These are phyloP conservation scores for Saccharomyces mikatae DNA, from an alignment of 805 yeast genomes.

Conservation along the genomic window DNA sequence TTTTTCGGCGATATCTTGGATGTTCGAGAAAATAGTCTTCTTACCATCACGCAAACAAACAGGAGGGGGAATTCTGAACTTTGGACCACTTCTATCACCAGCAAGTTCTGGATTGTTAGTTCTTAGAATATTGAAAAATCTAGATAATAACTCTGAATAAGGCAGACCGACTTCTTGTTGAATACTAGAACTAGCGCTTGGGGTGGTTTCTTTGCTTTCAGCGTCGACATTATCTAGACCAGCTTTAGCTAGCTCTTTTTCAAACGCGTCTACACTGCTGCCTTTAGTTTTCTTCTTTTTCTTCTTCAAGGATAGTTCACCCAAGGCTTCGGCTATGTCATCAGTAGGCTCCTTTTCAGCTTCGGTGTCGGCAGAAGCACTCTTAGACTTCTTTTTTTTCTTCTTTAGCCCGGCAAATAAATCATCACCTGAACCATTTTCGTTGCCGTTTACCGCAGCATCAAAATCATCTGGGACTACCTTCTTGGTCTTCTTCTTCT, in stretches of 20 bases:
- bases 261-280: slow-evolving; percentile 66
- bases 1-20: slow-evolving; percentile 87
- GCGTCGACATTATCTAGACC: slow-evolving; percentile 57
- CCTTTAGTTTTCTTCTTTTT: slow-evolving; percentile 70
- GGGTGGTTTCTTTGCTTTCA: slow-evolving; percentile 28
- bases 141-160: slow-evolving; percentile 66
- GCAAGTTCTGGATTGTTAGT: slow-evolving; percentile 97
- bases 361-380: slow-evolving; percentile 20
- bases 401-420: slow-evolving; percentile 75
- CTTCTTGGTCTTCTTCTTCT: slow-evolving; percentile 67
- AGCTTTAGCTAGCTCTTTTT: slow-evolving; percentile 80
- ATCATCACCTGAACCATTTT: slow-evolving; percentile 47
- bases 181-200: slow-evolving; percentile 26
- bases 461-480: slow-evolving; percentile 33
- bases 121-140: slow-evolving; percentile 81
- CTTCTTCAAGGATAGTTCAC: slow-evolving; percentile 66
- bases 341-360: slow-evolving; percentile 29
- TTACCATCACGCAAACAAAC: slow-evolving; percentile 96
- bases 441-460: slow-evolving; percentile 32
- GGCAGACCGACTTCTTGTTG: slow-evolving; percentile 52
- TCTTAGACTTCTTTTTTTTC: slow-evolving; percentile 70
- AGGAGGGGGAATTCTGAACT: slow-evolving; percentile 96
- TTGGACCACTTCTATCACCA: slow-evolving; percentile 86
- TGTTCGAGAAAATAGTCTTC: slow-evolving; percentile 92
- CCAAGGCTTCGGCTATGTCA: slow-evolving; percentile 52